Base-by-base conservation (phyloP, 495 filamentous ascomycete species). In the Tuber magnatum region DNA sequence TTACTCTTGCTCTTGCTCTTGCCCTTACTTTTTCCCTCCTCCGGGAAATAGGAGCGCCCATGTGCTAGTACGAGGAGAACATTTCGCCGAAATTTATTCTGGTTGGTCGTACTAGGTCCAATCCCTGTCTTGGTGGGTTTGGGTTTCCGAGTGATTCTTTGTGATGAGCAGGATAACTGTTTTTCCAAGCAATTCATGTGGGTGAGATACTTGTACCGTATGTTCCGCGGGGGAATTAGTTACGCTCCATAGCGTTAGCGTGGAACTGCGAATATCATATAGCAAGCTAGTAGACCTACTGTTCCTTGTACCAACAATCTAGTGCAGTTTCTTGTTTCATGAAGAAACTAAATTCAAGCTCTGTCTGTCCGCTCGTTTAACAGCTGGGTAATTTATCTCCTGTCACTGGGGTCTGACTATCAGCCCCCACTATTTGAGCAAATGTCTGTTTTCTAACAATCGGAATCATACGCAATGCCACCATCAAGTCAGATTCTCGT, bases 401-500 rank as follows among this genome's bases (percentile, higher is more conserved):
- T 4, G 56, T 14, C 56, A 35, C 12, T 35, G 28, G 56, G 28
- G 56, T 65, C 20, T 5, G 28, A 18, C 7, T 18, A 35, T 7
- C 4, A 32, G 28, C 56, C 20, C 7, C 3, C 5, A 35, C 14
- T 56, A 32, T 35, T 35, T 65, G 14, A 35, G 20, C 56, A 35
- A 28, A 35, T 35, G 16, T 35, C 5, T 20, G 28, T 20, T 35
- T 20, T 14, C 32, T 28, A 20, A 35, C 56, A 32, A 35, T 18
- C 42, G 22, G 3, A 14, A 44, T 68, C 71, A 41, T 68, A 61
- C 10, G 9, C 18, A 32, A 61, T 73, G 71, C 61, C 56, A 38
- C 22, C 72, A 38, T 35, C 72, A 75, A 75, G 68, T 68, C 43
- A 71, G 69, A 61, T 71, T 71, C 28, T 32, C 73, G 40, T 35